Evolutionary conservation across 2,329 filamentous ascomycete genomes (phyloP).

Genomic region (Saccharata proteae): DNA sequence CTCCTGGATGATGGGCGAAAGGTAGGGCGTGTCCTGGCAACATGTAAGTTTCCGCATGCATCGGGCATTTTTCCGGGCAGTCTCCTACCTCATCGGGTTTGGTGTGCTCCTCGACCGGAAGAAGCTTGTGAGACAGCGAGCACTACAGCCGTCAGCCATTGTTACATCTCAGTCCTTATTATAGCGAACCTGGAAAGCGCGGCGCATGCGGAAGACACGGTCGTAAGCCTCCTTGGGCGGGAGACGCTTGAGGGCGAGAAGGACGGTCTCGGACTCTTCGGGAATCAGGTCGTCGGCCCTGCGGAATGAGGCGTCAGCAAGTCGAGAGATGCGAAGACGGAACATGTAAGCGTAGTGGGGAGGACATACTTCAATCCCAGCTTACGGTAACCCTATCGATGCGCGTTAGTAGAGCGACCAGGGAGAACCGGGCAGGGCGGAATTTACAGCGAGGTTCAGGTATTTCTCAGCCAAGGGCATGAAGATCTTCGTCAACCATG

Average conservation of each 20-base stretch:
- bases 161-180: background rate
- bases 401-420: constrained; percentile 3
- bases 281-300: constrained; percentile 92
- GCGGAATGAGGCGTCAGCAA: constrained; percentile 21
- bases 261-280: constrained; percentile 80
- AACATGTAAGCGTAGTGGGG: constrained; percentile 6
- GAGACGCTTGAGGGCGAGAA: constrained; percentile 82
- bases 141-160: constrained; percentile 32
- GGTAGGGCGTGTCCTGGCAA: constrained; percentile 51
- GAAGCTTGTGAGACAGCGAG: constrained; percentile 53
- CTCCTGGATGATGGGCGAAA: constrained; percentile 55
- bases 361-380: constrained; percentile 68
- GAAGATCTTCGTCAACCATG: constrained; percentile 71
- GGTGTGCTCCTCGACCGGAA: constrained; percentile 54
- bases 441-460: constrained; percentile 38
- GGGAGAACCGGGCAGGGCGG: background rate
- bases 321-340: constrained; percentile 9
- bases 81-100: constrained; percentile 50
- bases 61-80: background rate
- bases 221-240: constrained; percentile 86
- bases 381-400: constrained; percentile 78
- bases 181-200: constrained; percentile 70
- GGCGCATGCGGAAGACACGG: constrained; percentile 91
- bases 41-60: constrained; percentile 11
- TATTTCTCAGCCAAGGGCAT: constrained; percentile 83